Evolutionary conservation across 2,329 filamentous ascomycete genomes (phyloP).

Genomic region (Aspergillus hortae): DNA sequence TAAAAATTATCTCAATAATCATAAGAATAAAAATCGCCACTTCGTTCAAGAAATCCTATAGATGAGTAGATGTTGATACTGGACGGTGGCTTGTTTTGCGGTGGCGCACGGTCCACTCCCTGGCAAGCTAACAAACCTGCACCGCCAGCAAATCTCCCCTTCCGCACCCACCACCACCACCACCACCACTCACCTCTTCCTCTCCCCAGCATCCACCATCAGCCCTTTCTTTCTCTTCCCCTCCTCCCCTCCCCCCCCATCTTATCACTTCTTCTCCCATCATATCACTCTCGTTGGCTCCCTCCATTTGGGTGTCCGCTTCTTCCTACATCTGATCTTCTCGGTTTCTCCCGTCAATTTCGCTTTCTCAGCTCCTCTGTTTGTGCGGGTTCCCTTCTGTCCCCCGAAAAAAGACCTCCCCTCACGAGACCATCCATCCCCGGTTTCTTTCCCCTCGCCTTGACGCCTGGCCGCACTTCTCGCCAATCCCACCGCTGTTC

Average conservation of each 20-base stretch:
- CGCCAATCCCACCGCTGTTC: constrained; percentile 6
- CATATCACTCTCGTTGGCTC: constrained; percentile 3
- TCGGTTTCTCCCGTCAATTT: constrained; percentile 6
- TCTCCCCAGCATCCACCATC: not conserved
- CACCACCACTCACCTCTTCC: too few species aligned
- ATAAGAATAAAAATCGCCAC: not conserved
- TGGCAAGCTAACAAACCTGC: constrained; percentile 7
- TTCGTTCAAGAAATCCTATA: not conserved
- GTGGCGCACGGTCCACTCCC: constrained; percentile 13
- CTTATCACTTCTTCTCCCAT: not conserved
- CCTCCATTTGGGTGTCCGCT: not conserved
- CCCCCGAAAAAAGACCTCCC: constrained; percentile 14
- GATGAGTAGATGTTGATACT: not conserved
- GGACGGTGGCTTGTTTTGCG: not conserved
- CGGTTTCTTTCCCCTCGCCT: constrained; percentile 18
- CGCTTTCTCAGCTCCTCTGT: constrained; percentile 3
- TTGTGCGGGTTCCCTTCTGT: constrained; percentile 8
- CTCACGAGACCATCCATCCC: constrained; percentile 34
- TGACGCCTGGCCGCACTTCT: constrained; percentile 13
- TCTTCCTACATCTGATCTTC: not conserved
- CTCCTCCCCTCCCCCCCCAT: constrained; percentile 1
- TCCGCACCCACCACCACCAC: constrained; percentile 8
- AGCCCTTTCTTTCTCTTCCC: constrained; percentile 2
- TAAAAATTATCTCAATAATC: too few species aligned
- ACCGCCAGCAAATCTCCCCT: constrained; percentile 14